Conservation (phyloP, 331 rosid species). For the Acacia concinna region DNA sequence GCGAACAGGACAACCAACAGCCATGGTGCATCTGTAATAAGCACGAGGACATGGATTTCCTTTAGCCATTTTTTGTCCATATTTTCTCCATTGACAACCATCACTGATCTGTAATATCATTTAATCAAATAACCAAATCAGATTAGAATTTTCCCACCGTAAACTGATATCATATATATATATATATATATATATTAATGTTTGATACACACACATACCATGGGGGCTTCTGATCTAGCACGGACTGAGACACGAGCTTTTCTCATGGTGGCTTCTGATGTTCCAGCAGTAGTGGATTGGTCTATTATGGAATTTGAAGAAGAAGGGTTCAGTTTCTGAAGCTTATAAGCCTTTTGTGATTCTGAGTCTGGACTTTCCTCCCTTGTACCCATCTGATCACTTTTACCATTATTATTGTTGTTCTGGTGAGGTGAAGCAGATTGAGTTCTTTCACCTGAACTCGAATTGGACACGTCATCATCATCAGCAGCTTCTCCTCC, state of each 20-base stretch:
- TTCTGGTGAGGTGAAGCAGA: conserved; percentile 48
- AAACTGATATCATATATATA: background rate
- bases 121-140: conserved; percentile 4
- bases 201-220: conserved; percentile 38
- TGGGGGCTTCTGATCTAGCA: conserved; percentile 79
- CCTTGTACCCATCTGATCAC: conserved; percentile 25
- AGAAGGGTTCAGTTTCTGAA: conserved; percentile 33
- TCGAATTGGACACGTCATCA: conserved; percentile 45
- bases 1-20: conserved; percentile 95
- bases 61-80: conserved; percentile 89
- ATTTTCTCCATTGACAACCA: conserved; percentile 90
- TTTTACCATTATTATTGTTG: conserved; percentile 17
- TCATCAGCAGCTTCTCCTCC: conserved; percentile 36
- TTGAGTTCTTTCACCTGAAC: conserved; percentile 64
- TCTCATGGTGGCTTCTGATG: conserved; percentile 80
- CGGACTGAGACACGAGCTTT: conserved; percentile 92
- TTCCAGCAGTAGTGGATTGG: conserved; percentile 43
- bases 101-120: conserved; percentile 55
- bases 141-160: background rate
- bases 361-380: conserved; percentile 64
- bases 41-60: conserved; percentile 95
- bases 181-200: background rate
- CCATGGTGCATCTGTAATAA: conserved; percentile 95
- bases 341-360: conserved; percentile 41
- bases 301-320: conserved; percentile 43